These are phyloP conservation scores for Rhinocladiella mackenziei DNA, from an alignment of 2,329 filamentous ascomycete genomes.

Conservation along the genomic window DNA sequence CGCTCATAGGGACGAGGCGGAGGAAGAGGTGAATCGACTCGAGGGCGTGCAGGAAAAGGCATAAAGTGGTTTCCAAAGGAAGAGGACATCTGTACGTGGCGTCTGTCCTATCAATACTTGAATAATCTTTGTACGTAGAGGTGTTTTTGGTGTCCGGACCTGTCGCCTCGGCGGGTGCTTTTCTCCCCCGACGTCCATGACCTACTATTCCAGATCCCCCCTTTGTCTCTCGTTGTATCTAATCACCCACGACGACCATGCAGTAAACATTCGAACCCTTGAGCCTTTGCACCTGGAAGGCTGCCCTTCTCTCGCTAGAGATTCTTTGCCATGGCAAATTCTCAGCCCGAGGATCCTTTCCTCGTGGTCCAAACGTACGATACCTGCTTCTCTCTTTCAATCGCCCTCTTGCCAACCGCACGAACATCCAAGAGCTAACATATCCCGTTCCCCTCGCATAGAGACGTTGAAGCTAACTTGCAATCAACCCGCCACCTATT, in stretches of 20 bases:
- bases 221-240: too few species aligned
- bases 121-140: too few species aligned
- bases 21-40: neutral
- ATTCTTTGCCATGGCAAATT: slow-evolving; percentile 13
- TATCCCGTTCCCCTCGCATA: slow-evolving; percentile 39
- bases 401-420: slow-evolving; percentile 5
- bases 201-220: too few species aligned
- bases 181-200: too few species aligned
- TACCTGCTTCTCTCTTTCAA: slow-evolving; percentile 12
- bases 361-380: slow-evolving; percentile 47
- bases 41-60: too few species aligned
- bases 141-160: too few species aligned
- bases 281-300: neutral
- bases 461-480: slow-evolving; percentile 83
- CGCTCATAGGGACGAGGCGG: neutral
- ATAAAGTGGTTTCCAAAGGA: neutral
- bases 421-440: slow-evolving; percentile 13
- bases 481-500: slow-evolving; percentile 79
- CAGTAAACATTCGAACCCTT: neutral
- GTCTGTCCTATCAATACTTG: too few species aligned
- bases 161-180: too few species aligned
- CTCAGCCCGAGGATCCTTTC: slow-evolving; percentile 41
- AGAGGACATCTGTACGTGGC: neutral
- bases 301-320: neutral
- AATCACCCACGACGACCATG: neutral